These are phyloP conservation scores for Aspergillus thermomutatus DNA, from an alignment of 2,329 filamentous ascomycete genomes.

Conservation along the genomic window DNA sequence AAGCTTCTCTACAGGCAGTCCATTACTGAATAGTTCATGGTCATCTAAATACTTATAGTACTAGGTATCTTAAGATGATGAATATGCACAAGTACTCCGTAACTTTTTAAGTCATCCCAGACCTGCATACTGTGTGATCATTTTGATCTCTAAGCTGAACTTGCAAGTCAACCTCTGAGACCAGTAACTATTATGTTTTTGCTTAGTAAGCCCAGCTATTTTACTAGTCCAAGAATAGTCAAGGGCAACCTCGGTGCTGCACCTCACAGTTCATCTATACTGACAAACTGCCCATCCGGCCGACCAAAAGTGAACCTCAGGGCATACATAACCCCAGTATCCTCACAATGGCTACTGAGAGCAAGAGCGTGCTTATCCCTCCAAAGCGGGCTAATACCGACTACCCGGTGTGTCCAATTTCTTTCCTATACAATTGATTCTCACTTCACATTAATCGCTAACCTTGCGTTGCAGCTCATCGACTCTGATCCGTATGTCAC, in stretches of 20 bases:
- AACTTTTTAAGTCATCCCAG: background rate
- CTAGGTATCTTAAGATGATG: background rate
- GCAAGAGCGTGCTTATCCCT: slow-evolving; percentile 55
- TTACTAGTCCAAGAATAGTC: background rate
- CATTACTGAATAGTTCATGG: background rate
- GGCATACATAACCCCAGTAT: slow-evolving; percentile 8
- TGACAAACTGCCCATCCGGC: background rate
- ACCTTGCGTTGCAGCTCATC: slow-evolving; percentile 68
- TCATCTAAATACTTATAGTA: background rate
- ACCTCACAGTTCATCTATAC: background rate
- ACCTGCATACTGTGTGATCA: background rate
- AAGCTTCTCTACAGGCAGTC: background rate
- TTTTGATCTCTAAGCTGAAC: background rate
- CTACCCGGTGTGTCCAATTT: slow-evolving; percentile 68
- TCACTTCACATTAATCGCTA: slow-evolving; percentile 11
- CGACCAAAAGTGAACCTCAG: background rate
- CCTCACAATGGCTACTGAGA: slow-evolving; percentile 36
- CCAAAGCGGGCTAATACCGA: slow-evolving; percentile 78
- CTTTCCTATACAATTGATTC: background rate
- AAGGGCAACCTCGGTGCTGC: background rate
- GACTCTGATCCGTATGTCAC: slow-evolving; percentile 90
- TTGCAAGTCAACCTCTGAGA: background rate
- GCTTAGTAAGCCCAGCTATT: background rate
- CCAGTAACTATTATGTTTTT: too few species aligned
- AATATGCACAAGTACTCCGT: background rate